phyloP scores from a whole-genome alignment of 495 filamentous ascomycete genomes.

The Copromyces sp. region DNA sequence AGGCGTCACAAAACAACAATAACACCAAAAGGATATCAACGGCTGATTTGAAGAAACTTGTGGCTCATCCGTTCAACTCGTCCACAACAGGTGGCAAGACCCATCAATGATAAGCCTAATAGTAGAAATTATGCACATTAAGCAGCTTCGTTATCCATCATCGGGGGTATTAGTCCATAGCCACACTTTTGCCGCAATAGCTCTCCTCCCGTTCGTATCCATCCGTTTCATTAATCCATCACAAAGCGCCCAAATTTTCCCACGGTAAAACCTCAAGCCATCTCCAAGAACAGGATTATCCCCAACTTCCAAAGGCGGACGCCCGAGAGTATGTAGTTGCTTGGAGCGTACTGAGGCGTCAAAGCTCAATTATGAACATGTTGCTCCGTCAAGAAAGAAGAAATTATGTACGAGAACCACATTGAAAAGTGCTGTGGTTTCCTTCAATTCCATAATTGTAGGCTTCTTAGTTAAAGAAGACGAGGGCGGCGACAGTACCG shows the following conservation, averaged over 20 bases:
- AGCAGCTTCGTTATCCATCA: background rate
- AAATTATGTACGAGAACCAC: background rate
- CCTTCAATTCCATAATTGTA: background rate
- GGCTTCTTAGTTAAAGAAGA: slow-evolving; percentile 28
- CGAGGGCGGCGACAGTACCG: slow-evolving; percentile 23
- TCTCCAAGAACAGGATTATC: background rate
- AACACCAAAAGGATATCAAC: background rate
- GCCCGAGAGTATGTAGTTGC: background rate
- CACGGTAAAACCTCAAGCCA: background rate
- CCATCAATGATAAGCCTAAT: background rate
- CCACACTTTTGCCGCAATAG: background rate
- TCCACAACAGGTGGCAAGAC: background rate
- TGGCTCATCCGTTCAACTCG: background rate
- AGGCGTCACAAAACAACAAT: background rate
- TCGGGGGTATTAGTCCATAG: background rate
- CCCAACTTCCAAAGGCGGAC: background rate
- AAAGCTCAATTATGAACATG: background rate
- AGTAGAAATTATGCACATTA: background rate
- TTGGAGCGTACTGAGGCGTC: background rate
- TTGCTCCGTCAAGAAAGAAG: background rate
- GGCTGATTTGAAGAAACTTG: background rate
- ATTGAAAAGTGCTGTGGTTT: background rate
- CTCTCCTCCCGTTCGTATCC: background rate
- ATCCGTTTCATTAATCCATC: background rate
- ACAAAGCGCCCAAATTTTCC: background rate